Conservation (phyloP, 108 stramenopile genomes). For the Nitzschia sp. region DNA sequence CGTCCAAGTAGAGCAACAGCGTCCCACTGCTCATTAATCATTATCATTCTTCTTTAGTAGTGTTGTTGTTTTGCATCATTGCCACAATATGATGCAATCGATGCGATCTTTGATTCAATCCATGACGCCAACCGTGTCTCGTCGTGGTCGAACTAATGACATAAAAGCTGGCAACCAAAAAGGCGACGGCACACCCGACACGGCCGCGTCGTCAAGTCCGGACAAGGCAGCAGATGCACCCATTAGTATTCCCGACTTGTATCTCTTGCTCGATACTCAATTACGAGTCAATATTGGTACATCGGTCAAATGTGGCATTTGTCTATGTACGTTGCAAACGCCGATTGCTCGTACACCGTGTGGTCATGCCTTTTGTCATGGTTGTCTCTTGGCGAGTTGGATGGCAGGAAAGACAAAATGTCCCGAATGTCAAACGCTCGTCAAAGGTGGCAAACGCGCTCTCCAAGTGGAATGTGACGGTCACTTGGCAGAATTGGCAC, state of each 20-base stretch:
- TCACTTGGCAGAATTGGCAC: conserved; percentile 52
- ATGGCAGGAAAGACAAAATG: conserved; percentile 36
- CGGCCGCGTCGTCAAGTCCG: too few relatives aligned
- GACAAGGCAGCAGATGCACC: too few relatives aligned
- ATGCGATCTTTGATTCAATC: neutral
- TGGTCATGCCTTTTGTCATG: conserved; percentile 65
- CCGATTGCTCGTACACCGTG: conserved; percentile 51
- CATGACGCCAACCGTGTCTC: neutral
- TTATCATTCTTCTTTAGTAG: too few relatives aligned
- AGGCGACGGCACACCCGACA: neutral
- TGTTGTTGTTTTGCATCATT: too few relatives aligned
- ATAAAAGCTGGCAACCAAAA: too few relatives aligned
- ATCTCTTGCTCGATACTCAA: conserved; percentile 21
- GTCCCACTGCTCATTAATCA: too few relatives aligned
- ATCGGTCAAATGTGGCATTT: conserved; percentile 42
- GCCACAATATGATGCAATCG: neutral
- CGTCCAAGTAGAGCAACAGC: too few relatives aligned
- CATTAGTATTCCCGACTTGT: too few relatives aligned
- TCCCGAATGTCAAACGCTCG: conserved; percentile 65
- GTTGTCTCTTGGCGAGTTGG: conserved; percentile 43
- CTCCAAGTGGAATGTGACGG: conserved; percentile 14
- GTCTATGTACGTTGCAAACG: conserved; percentile 27
- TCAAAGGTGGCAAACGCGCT: conserved; percentile 35
- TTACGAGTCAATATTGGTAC: conserved; percentile 41
- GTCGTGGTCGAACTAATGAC: neutral